Conservation (phyloP, 2,329 filamentous ascomycete species). For the Chaetomiaceae sp. region DNA sequence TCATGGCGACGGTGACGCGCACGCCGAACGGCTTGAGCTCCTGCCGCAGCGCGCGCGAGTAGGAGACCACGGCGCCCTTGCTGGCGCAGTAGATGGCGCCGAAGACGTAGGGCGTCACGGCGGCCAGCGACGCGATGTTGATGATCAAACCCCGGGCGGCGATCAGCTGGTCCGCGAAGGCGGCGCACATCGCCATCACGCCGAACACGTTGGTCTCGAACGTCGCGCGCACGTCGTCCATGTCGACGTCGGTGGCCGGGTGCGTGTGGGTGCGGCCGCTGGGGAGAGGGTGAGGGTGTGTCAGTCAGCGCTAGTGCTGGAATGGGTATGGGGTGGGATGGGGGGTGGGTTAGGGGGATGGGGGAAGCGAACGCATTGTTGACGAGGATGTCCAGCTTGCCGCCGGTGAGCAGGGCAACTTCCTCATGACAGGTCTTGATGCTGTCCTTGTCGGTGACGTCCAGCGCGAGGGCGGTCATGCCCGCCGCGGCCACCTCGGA, state of each 20-base stretch:
- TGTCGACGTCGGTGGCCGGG: conserved; percentile 45
- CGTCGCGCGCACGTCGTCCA: conserved; percentile 46
- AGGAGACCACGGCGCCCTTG: conserved; percentile 48
- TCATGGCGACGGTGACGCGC: conserved; percentile 51
- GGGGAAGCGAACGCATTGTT: conserved; percentile 48
- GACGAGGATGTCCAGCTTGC: conserved; percentile 51
- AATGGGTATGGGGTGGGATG: not conserved
- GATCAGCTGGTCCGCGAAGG: conserved; percentile 45
- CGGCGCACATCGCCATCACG: conserved; percentile 49
- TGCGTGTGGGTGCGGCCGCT: conserved; percentile 48
- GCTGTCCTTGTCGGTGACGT: conserved; percentile 47
- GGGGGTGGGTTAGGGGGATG: not conserved
- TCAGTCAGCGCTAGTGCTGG: not conserved
- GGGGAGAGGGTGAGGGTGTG: not conserved
- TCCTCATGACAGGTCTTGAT: conserved; percentile 43
- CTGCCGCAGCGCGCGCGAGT: conserved; percentile 47
- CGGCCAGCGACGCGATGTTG: conserved; percentile 49
- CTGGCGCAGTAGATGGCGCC: conserved; percentile 48
- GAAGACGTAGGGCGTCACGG: conserved; percentile 47
- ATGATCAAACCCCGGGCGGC: conserved; percentile 45
- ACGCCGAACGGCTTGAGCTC: conserved; percentile 50
- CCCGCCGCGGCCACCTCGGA: conserved; percentile 39
- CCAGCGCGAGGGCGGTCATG: conserved; percentile 45
- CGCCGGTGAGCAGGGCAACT: conserved; percentile 43
- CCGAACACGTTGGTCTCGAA: conserved; percentile 55